These are phyloP conservation scores for Oenanthe sinensis DNA, from an alignment of 129 eudicot genomes.

Conservation along the genomic window DNA sequence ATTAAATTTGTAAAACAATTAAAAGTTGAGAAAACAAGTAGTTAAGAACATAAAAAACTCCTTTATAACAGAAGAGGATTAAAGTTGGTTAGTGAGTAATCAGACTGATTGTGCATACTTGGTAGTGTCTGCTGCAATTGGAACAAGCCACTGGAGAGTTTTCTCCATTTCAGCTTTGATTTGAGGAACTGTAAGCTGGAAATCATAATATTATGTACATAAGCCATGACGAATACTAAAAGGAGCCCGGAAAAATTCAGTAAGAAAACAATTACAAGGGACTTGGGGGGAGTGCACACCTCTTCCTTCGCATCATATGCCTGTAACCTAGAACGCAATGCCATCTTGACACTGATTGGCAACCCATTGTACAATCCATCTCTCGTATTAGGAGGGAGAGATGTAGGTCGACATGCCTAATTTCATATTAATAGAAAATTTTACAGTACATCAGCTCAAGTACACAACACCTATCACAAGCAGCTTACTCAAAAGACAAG, in stretches of 20 bases:
- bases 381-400: slow-evolving; percentile 71
- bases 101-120: slow-evolving; percentile 36
- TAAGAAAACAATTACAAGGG: neutral
- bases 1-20: neutral
- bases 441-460: neutral
- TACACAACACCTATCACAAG: slow-evolving; percentile 4
- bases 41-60: neutral
- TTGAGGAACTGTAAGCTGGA: slow-evolving; percentile 80
- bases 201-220: neutral
- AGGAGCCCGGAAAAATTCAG: neutral
- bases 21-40: neutral
- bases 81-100: neutral
- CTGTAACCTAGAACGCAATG: slow-evolving; percentile 57
- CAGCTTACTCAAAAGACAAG: neutral
- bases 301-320: slow-evolving; percentile 42
- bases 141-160: slow-evolving; percentile 89
- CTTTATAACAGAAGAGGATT: neutral
- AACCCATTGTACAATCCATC: slow-evolving; percentile 68
- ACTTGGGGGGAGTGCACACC: slow-evolving; percentile 31
- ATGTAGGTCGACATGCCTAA: slow-evolving; percentile 83
- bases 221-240: neutral
- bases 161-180: slow-evolving; percentile 90
- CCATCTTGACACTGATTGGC: slow-evolving; percentile 63
- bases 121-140: slow-evolving; percentile 77
- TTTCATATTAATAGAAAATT: neutral